These are phyloP conservation scores for Austroboletus niveus DNA, from an alignment of 1,284 basidiomycete genomes.

Conservation along the genomic window DNA sequence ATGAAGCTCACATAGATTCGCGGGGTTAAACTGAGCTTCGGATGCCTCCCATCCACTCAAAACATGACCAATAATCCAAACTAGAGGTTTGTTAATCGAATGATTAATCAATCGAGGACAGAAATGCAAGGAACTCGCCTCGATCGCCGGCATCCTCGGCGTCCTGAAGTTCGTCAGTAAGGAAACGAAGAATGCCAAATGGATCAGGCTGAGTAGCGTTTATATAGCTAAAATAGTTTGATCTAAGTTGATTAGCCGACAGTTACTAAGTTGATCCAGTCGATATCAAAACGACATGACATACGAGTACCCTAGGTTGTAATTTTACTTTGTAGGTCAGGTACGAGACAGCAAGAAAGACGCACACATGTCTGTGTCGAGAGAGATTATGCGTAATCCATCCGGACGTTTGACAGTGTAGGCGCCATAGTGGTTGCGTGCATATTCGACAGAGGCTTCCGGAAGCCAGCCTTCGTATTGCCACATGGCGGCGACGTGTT, in stretches of 20 bases:
- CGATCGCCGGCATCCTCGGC: slow-evolving; percentile 67
- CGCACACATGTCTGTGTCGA: slow-evolving; percentile 74
- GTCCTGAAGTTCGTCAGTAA: slow-evolving; percentile 78
- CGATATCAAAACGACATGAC: slow-evolving; percentile 7
- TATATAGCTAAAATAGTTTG: slow-evolving; percentile 75
- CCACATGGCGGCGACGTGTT: slow-evolving; percentile 68
- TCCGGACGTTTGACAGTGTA: slow-evolving; percentile 66
- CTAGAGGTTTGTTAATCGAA: slow-evolving; percentile 33
- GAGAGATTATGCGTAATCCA: slow-evolving; percentile 68
- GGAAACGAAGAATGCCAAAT: slow-evolving; percentile 73
- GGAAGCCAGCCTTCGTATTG: slow-evolving; percentile 69
- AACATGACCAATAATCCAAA: slow-evolving; percentile 80
- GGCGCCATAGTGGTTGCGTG: slow-evolving; percentile 67
- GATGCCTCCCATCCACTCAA: slow-evolving; percentile 69
- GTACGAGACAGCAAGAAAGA: not conserved
- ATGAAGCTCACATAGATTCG: slow-evolving; percentile 57
- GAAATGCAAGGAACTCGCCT: slow-evolving; percentile 35
- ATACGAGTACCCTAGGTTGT: slow-evolving; percentile 34
- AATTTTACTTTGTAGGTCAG: no score
- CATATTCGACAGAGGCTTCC: slow-evolving; percentile 52
- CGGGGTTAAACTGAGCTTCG: slow-evolving; percentile 56
- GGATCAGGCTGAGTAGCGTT: slow-evolving; percentile 67
- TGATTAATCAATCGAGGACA: not conserved
- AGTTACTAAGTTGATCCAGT: not conserved
- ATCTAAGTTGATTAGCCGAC: slow-evolving; percentile 30